A percentile compares a stretch with the other conserved stretches of the same genome.
Conservation (phyloP, 805 yeast species). For the Ogataea pilisensis region DNA sequence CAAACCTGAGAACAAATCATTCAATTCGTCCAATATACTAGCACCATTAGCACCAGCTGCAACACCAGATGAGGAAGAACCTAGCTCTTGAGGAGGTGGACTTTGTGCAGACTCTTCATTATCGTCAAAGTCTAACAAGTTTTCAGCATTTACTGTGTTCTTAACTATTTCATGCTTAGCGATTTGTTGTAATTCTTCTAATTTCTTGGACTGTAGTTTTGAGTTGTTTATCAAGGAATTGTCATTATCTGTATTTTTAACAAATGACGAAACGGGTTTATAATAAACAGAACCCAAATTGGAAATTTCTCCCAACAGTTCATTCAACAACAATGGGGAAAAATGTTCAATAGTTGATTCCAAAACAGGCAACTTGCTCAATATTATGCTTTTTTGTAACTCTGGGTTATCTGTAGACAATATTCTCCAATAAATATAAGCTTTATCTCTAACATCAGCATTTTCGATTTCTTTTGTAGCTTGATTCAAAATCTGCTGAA, state of each 20-base stretch:
- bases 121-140: constrained; percentile 80
- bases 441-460: constrained; percentile 77
- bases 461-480: constrained; percentile 66
- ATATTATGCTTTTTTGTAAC: constrained; percentile 48
- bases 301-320: constrained; percentile 69
- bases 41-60: constrained; percentile 19
- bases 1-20: constrained; percentile 55
- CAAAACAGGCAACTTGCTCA: constrained; percentile 65
- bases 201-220: constrained; percentile 43
- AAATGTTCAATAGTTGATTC: constrained; percentile 68
- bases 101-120: constrained; percentile 36
- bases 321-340: constrained; percentile 62
- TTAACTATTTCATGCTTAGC: constrained; percentile 71
- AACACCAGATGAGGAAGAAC: constrained; percentile 16
- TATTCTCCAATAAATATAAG: constrained; percentile 76
- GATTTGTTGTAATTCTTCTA: constrained; percentile 72
- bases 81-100: constrained; percentile 8
- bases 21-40: constrained; percentile 66
- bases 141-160: constrained; percentile 64
- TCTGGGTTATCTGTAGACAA: constrained; percentile 44
- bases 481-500: constrained; percentile 57
- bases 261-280: constrained; percentile 68
- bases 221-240: constrained; percentile 21
- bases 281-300: constrained; percentile 87
- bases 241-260: constrained; percentile 22